Conservation (phyloP, 1,139 yeast genomes). For the Diutina sp. region DNA sequence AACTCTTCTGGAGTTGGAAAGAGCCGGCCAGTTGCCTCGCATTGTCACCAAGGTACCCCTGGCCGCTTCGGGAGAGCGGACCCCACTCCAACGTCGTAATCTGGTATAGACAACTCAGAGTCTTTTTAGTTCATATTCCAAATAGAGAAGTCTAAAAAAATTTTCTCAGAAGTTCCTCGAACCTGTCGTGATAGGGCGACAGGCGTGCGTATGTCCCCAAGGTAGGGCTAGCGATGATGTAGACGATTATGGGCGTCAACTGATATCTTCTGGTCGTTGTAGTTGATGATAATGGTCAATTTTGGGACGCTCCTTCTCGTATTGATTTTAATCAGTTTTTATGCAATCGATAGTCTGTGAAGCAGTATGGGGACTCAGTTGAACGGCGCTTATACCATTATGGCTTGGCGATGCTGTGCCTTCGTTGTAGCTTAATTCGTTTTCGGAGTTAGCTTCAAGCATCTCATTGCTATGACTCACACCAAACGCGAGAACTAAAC, state of each 20-base stretch:
- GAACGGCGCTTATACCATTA: too few species aligned
- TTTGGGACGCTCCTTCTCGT: too few species aligned
- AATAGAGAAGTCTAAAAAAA: too few species aligned
- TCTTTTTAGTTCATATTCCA: too few species aligned
- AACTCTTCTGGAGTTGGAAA: constrained; percentile 40
- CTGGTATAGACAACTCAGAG: background rate
- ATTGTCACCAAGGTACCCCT: constrained; percentile 17
- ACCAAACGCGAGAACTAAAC: background rate
- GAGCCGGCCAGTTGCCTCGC: constrained; percentile 41
- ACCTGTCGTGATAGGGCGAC: background rate
- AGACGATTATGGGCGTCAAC: background rate
- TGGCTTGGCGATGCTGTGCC: too few species aligned
- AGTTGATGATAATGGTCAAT: too few species aligned
- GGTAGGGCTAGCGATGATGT: background rate
- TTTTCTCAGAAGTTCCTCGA: background rate
- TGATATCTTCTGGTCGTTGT: too few species aligned
- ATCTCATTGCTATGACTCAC: background rate
- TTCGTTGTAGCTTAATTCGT: too few species aligned
- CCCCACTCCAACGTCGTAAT: background rate
- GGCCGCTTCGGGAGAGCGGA: background rate
- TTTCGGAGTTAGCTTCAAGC: background rate
- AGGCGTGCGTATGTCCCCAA: background rate
- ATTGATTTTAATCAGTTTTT: too few species aligned
- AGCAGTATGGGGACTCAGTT: too few species aligned
- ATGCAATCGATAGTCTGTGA: too few species aligned